Conservation (phyloP, 768 basidiomycete species). For the Rhodocollybia butyracea region DNA sequence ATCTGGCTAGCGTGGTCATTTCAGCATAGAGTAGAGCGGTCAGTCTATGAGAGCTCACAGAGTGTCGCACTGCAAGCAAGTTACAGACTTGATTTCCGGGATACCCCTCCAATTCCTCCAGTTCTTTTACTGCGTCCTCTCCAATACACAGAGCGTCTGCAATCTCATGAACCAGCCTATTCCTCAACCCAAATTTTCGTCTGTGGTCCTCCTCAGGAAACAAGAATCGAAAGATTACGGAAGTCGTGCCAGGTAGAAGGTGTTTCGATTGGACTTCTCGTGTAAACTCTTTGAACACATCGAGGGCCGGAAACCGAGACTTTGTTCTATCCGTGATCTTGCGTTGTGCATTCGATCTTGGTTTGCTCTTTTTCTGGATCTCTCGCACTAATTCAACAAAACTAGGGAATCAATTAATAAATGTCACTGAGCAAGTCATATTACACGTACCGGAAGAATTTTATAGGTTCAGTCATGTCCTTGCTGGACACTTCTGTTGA, state of each 20-base stretch:
- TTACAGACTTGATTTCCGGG: constrained; percentile 64
- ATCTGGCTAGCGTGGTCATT: not conserved
- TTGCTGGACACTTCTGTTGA: not conserved
- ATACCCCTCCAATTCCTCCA: constrained; percentile 52
- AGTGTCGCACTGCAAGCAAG: constrained; percentile 36
- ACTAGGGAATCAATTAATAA: constrained; percentile 22
- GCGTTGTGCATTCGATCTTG: constrained; percentile 14
- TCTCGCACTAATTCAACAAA: constrained; percentile 49
- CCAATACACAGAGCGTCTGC: constrained; percentile 43
- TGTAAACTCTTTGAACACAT: constrained; percentile 45
- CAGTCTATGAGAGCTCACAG: constrained; percentile 24
- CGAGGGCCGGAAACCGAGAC: constrained; percentile 33
- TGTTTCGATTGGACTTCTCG: constrained; percentile 37
- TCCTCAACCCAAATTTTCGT: constrained; percentile 73
- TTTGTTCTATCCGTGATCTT: constrained; percentile 19
- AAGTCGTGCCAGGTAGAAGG: constrained; percentile 50
- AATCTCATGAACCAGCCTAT: constrained; percentile 55
- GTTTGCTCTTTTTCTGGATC: constrained; percentile 32
- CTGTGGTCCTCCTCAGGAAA: constrained; percentile 79
- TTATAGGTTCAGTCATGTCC: not conserved
- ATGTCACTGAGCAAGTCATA: not conserved
- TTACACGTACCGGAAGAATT: not conserved
- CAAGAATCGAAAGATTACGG: constrained; percentile 66
- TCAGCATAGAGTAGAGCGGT: constrained; percentile 11
- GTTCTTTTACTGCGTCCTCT: constrained; percentile 22